Percentiles rank a stretch among this genome's conserved stretches.
phyloP scores from a whole-genome alignment of 1,284 basidiomycete genomes.

The Rhodotorula sp. region DNA sequence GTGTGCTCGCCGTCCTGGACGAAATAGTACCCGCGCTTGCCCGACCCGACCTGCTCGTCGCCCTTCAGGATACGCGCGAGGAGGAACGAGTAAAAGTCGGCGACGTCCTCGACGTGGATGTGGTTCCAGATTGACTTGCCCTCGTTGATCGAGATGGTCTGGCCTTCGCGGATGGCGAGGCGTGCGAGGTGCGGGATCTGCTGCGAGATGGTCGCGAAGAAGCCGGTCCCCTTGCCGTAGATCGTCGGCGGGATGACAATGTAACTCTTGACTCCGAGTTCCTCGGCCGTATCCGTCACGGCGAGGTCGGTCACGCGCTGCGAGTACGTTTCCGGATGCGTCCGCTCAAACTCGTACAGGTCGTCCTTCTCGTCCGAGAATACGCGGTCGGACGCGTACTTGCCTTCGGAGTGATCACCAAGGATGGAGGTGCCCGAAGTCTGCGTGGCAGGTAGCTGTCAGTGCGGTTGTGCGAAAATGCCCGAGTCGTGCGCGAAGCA shows the following conservation, averaged over 20 bases:
- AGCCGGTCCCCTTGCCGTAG: not conserved
- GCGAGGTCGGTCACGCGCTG: not conserved
- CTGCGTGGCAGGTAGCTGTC: not conserved
- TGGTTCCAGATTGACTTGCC: not conserved
- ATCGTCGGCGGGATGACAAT: not conserved
- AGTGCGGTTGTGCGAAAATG: not conserved
- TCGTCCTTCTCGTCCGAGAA: not conserved
- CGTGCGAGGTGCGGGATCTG: not conserved
- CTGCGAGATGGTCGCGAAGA: conserved; percentile 1
- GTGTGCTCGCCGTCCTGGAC: not conserved
- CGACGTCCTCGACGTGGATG: not conserved
- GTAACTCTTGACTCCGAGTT: not conserved
- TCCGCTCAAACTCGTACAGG: not conserved
- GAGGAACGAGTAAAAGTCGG: conserved; percentile 1
- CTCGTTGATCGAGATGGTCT: not conserved
- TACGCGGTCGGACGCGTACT: not conserved
- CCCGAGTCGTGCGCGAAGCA: not conserved
- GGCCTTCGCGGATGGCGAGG: not conserved
- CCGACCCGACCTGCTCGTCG: not conserved
- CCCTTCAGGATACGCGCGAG: not conserved
- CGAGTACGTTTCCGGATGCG: not conserved
- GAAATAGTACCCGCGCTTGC: not conserved
- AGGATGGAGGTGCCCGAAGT: not conserved
- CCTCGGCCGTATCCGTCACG: not conserved
- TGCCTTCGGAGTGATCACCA: not conserved